phyloP scores from a whole-genome alignment of 257 asterid genomes.

The Scutellaria barbata region DNA sequence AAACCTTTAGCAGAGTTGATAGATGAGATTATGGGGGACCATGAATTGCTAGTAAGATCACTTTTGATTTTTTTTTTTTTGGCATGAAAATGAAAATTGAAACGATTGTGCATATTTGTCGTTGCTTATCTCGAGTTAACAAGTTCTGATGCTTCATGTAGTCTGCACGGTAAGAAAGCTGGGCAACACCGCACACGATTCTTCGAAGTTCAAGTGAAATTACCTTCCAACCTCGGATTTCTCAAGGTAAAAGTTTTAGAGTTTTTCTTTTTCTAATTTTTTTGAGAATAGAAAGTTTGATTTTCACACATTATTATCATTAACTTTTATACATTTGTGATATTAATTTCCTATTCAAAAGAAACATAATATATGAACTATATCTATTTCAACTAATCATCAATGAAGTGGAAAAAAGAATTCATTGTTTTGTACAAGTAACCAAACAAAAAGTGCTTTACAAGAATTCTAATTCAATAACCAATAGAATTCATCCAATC shows the following conservation, averaged over 20 bases:
- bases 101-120: no score
- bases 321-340: no score
- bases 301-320: no score
- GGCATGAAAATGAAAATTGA: no score
- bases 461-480: neutral
- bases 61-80: neutral
- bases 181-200: conserved; percentile 22
- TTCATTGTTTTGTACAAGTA: no score
- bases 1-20: conserved; percentile 76
- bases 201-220: conserved; percentile 10
- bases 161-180: conserved; percentile 47
- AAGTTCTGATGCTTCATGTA: conserved; percentile 27
- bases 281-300: no score
- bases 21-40: conserved; percentile 94
- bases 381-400: no score
- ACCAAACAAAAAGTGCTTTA: no score
- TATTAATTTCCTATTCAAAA: no score
- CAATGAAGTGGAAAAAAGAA: no score
- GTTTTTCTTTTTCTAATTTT: no score
- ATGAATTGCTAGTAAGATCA: conserved; percentile 71
- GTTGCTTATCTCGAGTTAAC: neutral
- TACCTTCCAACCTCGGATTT: neutral
- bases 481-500: conserved; percentile 39
- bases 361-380: no score
- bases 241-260: neutral